Evolutionary conservation across 768 basidiomycete genomes (phyloP).

Genomic region (Lentinula sp.): DNA sequence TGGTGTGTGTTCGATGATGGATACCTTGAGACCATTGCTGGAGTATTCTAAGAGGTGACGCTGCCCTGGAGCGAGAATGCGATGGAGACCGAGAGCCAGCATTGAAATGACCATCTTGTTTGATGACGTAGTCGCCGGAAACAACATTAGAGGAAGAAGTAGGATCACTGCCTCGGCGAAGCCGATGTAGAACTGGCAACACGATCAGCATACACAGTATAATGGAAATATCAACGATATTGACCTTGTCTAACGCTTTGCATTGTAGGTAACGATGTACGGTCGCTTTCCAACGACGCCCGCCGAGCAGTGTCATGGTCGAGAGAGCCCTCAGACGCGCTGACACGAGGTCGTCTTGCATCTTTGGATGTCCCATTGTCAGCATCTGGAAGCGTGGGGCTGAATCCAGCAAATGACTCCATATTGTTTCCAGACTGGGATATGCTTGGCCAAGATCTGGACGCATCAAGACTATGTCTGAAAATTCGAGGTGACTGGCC

Average conservation of each 20-base stretch:
- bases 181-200: slow-evolving; percentile 22
- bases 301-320: slow-evolving; percentile 41
- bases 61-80: slow-evolving; percentile 43
- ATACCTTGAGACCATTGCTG: slow-evolving; percentile 47
- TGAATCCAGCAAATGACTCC: slow-evolving; percentile 6
- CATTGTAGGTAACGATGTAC: slow-evolving; percentile 30
- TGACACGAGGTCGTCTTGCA: slow-evolving; percentile 14
- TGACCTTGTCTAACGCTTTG: slow-evolving; percentile 36
- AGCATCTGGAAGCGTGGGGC: slow-evolving; percentile 15
- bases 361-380: slow-evolving; percentile 14
- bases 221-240: slow-evolving; percentile 5
- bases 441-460: slow-evolving; percentile 36
- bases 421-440: slow-evolving; percentile 1
- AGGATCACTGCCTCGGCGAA: slow-evolving; percentile 28
- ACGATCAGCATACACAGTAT: background rate
- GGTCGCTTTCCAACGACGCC: slow-evolving; percentile 52
- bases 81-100: slow-evolving; percentile 40
- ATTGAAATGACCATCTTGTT: slow-evolving; percentile 17
- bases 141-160: slow-evolving; percentile 25
- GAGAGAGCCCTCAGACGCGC: slow-evolving; percentile 29
- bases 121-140: slow-evolving; percentile 8
- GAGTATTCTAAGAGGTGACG: slow-evolving; percentile 57
- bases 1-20: slow-evolving; percentile 32
- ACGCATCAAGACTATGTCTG: slow-evolving; percentile 36
- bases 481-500: slow-evolving; percentile 21